These are phyloP conservation scores for Podila epigama DNA, from an alignment of 192 early-diverging fungal species.

Conservation along the genomic window DNA sequence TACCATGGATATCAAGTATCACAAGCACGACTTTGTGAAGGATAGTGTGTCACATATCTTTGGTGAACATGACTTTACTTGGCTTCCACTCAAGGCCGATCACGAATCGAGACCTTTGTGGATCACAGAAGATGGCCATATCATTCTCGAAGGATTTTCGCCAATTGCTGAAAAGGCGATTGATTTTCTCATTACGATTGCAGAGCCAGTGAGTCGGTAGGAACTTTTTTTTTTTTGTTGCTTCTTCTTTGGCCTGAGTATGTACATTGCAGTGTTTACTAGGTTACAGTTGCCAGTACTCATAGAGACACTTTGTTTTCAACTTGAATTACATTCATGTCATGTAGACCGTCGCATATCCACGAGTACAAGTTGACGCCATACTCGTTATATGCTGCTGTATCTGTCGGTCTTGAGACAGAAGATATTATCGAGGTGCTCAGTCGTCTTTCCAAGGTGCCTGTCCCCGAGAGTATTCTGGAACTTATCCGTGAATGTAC, in stretches of 20 bases:
- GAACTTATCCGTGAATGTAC: constrained; percentile 85
- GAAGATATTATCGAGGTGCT: constrained; percentile 92
- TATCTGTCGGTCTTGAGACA: constrained; percentile 93
- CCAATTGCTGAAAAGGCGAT: constrained; percentile 95
- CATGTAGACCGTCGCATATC: constrained; percentile 68
- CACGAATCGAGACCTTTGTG: constrained; percentile 90
- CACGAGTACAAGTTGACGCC: constrained; percentile 96
- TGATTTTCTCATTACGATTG: constrained; percentile 95
- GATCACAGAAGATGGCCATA: constrained; percentile 83
- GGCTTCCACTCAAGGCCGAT: constrained; percentile 85
- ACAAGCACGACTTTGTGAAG: constrained; percentile 33
- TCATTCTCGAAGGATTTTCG: constrained; percentile 97
- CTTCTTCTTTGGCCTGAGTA: too few relatives aligned
- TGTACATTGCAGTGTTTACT: too few relatives aligned
- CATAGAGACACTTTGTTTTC: too few relatives aligned
- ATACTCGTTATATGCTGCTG: constrained; percentile 97
- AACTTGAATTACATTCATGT: too few relatives aligned
- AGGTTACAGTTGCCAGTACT: too few relatives aligned
- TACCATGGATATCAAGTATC: constrained; percentile 23
- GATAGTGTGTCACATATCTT: constrained; percentile 71
- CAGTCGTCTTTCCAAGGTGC: constrained; percentile 87
- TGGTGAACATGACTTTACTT: constrained; percentile 76
- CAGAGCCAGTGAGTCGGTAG: constrained; percentile 90
- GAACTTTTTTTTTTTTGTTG: too few relatives aligned
- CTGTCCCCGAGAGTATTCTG: constrained; percentile 77